A percentile compares a stretch with the other conserved stretches of the same genome.
These are phyloP conservation scores for Erysimum cheiranthoides DNA, from an alignment of 345 rosid species.

Conservation along the genomic window DNA sequence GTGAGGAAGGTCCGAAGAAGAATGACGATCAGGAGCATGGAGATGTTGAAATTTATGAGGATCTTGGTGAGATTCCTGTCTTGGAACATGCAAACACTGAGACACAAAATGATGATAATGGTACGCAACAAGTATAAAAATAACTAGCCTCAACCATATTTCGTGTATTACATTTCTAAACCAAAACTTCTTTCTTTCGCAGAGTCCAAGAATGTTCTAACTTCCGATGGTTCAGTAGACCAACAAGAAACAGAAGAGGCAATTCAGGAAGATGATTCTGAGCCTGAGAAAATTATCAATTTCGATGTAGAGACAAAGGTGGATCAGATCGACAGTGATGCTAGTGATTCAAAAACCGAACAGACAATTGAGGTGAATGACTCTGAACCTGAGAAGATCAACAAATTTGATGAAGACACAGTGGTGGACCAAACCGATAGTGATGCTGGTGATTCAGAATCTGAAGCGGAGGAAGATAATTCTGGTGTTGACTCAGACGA, in stretches of 20 bases:
- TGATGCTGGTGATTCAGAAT: conserved; percentile 28
- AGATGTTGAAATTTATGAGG: conserved; percentile 1
- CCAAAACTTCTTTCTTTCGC: background rate
- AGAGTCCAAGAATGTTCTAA: conserved; percentile 20
- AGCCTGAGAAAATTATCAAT: conserved; percentile 11
- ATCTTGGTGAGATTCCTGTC: conserved; percentile 20
- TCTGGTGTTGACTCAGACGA: conserved; percentile 29
- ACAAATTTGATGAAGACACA: conserved; percentile 11
- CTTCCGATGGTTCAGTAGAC: background rate
- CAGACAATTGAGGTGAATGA: background rate
- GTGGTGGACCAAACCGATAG: background rate
- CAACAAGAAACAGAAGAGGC: conserved; percentile 2
- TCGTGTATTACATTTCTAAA: background rate
- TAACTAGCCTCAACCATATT: background rate
- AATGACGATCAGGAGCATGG: conserved; percentile 22
- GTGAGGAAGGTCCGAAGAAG: conserved; percentile 16
- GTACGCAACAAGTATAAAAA: conserved; percentile 20
- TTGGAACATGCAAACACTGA: conserved; percentile 12
- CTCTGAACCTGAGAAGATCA: conserved; percentile 15
- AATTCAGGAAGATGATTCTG: background rate
- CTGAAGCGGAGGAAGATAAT: conserved; percentile 15
- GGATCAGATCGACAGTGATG: background rate
- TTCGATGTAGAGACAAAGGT: conserved; percentile 3
- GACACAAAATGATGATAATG: conserved; percentile 5
- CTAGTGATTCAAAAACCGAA: background rate